These are phyloP conservation scores for Penicillium canariense DNA, from an alignment of 495 filamentous ascomycete species.

Conservation along the genomic window DNA sequence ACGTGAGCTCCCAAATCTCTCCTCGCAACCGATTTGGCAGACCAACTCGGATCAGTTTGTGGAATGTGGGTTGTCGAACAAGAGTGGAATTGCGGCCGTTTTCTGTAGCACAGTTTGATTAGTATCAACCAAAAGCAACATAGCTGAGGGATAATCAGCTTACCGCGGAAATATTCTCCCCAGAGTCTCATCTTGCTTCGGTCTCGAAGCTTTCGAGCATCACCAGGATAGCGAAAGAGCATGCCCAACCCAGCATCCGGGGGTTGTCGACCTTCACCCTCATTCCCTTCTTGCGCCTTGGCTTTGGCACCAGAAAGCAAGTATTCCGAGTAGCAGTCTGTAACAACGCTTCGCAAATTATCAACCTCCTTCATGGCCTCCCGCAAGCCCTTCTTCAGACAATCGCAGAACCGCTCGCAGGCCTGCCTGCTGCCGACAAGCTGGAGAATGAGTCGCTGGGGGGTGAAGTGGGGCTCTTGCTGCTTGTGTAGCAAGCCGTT, in stretches of 20 bases:
- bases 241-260: slow-evolving; percentile 93
- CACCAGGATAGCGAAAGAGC: slow-evolving; percentile 92
- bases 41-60: slow-evolving; percentile 93
- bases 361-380: slow-evolving; percentile 83
- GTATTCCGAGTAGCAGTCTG: slow-evolving; percentile 91
- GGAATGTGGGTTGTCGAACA: slow-evolving; percentile 92
- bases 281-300: slow-evolving; percentile 30
- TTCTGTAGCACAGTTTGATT: slow-evolving; percentile 47
- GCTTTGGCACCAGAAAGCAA: slow-evolving; percentile 58
- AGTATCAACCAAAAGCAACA: not conserved
- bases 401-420: slow-evolving; percentile 95
- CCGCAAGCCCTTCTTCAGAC: slow-evolving; percentile 81
- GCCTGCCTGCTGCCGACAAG: slow-evolving; percentile 82
- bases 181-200: slow-evolving; percentile 96
- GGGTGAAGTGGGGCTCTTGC: slow-evolving; percentile 53
- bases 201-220: slow-evolving; percentile 92
- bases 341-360: slow-evolving; percentile 71
- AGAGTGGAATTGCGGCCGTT: slow-evolving; percentile 92
- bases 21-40: slow-evolving; percentile 89
- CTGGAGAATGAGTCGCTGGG: slow-evolving; percentile 84
- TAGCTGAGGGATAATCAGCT: not conserved
- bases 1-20: slow-evolving; percentile 94
- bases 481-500: slow-evolving; percentile 64
- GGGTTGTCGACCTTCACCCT: slow-evolving; percentile 56
- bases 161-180: slow-evolving; percentile 87